These are phyloP conservation scores for Blechomonas ayalai DNA, from an alignment of 208 protist genomes.

Conservation along the genomic window DNA sequence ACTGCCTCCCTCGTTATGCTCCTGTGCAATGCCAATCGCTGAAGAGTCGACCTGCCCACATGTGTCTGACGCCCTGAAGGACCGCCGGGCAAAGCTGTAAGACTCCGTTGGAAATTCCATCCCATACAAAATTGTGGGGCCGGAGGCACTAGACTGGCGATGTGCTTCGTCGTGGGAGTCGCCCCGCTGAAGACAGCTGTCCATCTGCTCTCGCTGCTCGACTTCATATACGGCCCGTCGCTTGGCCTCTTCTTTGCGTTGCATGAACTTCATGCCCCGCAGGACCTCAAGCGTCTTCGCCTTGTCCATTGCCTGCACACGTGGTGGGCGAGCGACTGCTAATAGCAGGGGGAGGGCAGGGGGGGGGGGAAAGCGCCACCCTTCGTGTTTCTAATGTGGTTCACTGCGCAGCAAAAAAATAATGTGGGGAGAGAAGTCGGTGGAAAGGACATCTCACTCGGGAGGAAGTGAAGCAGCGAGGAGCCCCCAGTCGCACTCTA, in stretches of 20 bases:
- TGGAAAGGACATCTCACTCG: too few species aligned
- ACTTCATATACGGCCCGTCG: constrained; percentile 65
- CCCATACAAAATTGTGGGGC: constrained; percentile 53
- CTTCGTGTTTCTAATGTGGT: too few species aligned
- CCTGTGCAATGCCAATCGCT: not conserved
- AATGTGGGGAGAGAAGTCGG: too few species aligned
- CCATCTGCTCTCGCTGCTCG: constrained; percentile 45
- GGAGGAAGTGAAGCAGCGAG: too few species aligned
- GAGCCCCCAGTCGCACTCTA: too few species aligned
- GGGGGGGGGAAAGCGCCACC: too few species aligned
- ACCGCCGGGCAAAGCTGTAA: constrained; percentile 36
- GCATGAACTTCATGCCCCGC: constrained; percentile 90
- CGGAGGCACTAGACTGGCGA: not conserved
- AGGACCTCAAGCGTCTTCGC: constrained; percentile 75
- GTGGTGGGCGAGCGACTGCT: too few species aligned
- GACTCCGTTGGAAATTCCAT: constrained; percentile 23
- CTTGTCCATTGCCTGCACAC: constrained; percentile 55
- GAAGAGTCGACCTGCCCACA: not conserved
- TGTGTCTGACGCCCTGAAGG: constrained; percentile 13
- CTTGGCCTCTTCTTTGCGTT: constrained; percentile 84
- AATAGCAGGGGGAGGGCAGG: too few species aligned
- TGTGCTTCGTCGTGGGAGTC: not conserved
- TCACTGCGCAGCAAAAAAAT: too few species aligned
- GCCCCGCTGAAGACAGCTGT: constrained; percentile 16
- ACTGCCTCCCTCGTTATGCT: not conserved